Evolutionary conservation across 108 stramenopile species (phyloP).

Genomic region (Cyclotella choctawhatcheeana): DNA sequence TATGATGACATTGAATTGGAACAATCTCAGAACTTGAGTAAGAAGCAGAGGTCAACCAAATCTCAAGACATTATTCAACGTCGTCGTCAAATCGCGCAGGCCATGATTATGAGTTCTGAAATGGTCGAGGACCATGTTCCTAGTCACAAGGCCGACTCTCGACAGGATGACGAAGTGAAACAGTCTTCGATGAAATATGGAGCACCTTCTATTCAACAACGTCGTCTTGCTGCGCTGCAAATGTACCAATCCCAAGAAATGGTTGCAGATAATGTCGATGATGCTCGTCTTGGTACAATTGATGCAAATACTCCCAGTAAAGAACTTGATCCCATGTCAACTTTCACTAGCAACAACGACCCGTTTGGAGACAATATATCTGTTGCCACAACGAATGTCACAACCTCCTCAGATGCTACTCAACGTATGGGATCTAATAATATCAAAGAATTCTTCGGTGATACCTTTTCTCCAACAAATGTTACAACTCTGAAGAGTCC

Average conservation of each 20-base stretch:
- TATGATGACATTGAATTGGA: background rate
- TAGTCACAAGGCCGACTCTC: background rate
- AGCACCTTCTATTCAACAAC: constrained; percentile 28
- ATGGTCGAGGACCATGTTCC: constrained; percentile 47
- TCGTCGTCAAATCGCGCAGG: constrained; percentile 43
- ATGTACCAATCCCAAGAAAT: constrained; percentile 51
- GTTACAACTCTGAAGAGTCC: constrained; percentile 8
- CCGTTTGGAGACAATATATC: constrained; percentile 21
- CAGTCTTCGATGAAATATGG: background rate
- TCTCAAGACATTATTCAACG: constrained; percentile 40
- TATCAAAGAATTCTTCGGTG: background rate
- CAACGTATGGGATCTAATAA: constrained; percentile 37
- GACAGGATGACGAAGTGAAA: background rate
- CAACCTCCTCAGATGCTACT: constrained; percentile 41
- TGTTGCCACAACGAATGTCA: constrained; percentile 41
- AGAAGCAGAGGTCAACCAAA: too few species aligned
- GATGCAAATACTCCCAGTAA: constrained; percentile 28
- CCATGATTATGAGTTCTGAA: constrained; percentile 49
- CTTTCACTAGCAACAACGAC: background rate
- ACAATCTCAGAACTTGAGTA: constrained; percentile 12
- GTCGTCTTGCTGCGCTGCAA: constrained; percentile 41
- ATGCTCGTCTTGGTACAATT: constrained; percentile 37
- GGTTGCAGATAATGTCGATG: constrained; percentile 53
- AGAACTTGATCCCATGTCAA: background rate
- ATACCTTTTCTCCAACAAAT: constrained; percentile 7